Percentiles rank a stretch among this genome's conserved stretches.
phyloP scores from a whole-genome alignment of 2,329 filamentous ascomycete genomes.

The Colletotrichum gigasporum region DNA sequence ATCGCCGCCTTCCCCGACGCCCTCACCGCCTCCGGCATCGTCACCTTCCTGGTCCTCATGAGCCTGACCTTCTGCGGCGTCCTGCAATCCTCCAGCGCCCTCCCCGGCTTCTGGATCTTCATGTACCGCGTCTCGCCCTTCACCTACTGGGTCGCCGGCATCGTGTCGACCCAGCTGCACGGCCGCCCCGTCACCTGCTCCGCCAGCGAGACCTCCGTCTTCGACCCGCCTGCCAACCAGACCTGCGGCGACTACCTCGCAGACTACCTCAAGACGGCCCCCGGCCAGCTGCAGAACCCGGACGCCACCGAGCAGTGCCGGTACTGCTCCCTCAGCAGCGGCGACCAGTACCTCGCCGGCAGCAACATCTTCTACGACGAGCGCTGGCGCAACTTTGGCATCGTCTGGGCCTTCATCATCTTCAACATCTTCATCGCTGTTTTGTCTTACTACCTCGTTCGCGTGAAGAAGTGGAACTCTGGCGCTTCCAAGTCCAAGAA shows the following conservation, averaged over 20 bases:
- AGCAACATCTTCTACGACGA: slow-evolving; percentile 60
- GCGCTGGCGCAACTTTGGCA: slow-evolving; percentile 75
- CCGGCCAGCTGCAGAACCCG: slow-evolving; percentile 71
- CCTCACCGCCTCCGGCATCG: slow-evolving; percentile 72
- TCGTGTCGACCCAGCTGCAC: slow-evolving; percentile 73
- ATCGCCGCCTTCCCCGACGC: slow-evolving; percentile 76
- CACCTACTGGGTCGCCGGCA: slow-evolving; percentile 74
- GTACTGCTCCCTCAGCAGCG: slow-evolving; percentile 73
- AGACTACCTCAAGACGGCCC: slow-evolving; percentile 58
- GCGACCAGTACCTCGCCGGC: slow-evolving; percentile 65
- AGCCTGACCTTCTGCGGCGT: slow-evolving; percentile 72
- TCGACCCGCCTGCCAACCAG: slow-evolving; percentile 69
- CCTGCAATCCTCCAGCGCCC: slow-evolving; percentile 62
- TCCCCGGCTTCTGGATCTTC: slow-evolving; percentile 81
- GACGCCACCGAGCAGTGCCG: slow-evolving; percentile 65
- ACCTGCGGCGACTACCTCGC: slow-evolving; percentile 73
- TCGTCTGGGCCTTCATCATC: slow-evolving; percentile 72
- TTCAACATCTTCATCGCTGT: slow-evolving; percentile 72
- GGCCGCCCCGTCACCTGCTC: slow-evolving; percentile 62
- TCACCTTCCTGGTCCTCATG: slow-evolving; percentile 67
- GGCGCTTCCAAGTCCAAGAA: slow-evolving; percentile 19
- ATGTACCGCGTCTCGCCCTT: slow-evolving; percentile 77
- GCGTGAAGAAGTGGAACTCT: slow-evolving; percentile 27
- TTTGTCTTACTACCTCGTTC: slow-evolving; percentile 66
- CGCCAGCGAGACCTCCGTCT: slow-evolving; percentile 66